Evolutionary conservation across 306 rosid species (phyloP).

Genomic region (Gillenia trifoliata): DNA sequence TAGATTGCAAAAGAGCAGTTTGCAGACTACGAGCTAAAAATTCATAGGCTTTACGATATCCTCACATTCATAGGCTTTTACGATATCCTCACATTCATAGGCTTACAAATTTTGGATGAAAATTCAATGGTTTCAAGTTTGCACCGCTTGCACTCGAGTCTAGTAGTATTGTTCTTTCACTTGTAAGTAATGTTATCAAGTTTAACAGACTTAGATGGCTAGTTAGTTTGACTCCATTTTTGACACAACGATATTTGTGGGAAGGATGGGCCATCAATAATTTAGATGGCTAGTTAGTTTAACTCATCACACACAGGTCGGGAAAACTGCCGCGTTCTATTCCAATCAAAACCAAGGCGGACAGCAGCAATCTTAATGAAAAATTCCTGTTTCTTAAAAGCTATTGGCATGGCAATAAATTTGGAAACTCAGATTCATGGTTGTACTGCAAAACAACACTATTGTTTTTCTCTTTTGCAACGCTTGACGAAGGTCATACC

Average conservation of each 20-base stretch:
- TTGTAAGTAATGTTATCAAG: background rate
- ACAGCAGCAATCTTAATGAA: background rate
- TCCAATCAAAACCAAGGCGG: background rate
- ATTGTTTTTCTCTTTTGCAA: background rate
- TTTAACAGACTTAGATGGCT: no score
- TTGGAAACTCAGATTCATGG: background rate
- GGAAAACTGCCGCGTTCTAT: background rate
- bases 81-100: no score
- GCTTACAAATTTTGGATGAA: background rate
- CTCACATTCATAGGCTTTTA: no score
- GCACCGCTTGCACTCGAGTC: rapidly evolving
- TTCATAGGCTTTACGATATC: no score
- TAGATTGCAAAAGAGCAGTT: conserved; percentile 47
- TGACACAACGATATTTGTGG: background rate
- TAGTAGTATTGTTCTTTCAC: no score
- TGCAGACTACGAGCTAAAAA: conserved; percentile 56
- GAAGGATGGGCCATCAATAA: no score
- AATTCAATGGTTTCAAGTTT: background rate
- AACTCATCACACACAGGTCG: no score
- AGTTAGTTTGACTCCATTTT: no score
- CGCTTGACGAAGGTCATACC: background rate
- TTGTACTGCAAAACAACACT: background rate
- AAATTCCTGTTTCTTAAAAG: background rate
- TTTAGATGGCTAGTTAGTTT: no score
- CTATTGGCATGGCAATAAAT: background rate